Percentiles rank a stretch among this genome's conserved stretches.
Conservation (phyloP, 148 eudicot genomes). For the Cornus controversa region DNA sequence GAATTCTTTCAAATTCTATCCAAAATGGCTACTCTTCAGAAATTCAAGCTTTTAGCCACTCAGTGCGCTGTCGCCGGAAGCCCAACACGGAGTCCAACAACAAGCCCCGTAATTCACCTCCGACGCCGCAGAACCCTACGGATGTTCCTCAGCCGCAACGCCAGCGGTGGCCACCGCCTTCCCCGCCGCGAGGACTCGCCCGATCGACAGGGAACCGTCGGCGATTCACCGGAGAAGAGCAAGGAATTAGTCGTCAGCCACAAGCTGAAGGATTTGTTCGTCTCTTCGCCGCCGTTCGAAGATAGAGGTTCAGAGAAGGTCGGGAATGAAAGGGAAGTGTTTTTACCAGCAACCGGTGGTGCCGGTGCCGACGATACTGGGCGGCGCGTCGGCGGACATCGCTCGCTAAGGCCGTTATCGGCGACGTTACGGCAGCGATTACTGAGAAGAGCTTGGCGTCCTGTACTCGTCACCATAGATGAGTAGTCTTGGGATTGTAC, state of each 20-base stretch:
- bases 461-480: constrained; percentile 76
- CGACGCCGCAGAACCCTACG: constrained; percentile 95
- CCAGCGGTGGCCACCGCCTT: constrained; percentile 28
- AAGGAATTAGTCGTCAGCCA: constrained; percentile 36
- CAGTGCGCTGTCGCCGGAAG: constrained; percentile 76
- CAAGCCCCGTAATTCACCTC: constrained; percentile 88
- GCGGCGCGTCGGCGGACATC: constrained; percentile 28
- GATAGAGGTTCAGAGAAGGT: constrained; percentile 19
- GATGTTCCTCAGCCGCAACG: constrained; percentile 62
- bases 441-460: constrained; percentile 80
- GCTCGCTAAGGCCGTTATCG: constrained; percentile 54
- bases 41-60: constrained; percentile 78
- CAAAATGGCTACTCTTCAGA: constrained; percentile 72
- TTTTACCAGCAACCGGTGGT: constrained; percentile 11
- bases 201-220: constrained; percentile 12
- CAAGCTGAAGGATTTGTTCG: constrained; percentile 73
- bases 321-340: constrained; percentile 23
- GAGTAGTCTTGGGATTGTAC: constrained; percentile 51
- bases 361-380: constrained; percentile 12
- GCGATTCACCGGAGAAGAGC: constrained; percentile 14
- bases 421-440: constrained; percentile 73
- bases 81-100: constrained; percentile 71
- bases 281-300: constrained; percentile 62
- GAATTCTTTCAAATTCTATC: background rate
- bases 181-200: constrained; percentile 27